These are phyloP conservation scores for Globisporangium alternatum DNA, from an alignment of 352 stramenopile species.

Conservation along the genomic window DNA sequence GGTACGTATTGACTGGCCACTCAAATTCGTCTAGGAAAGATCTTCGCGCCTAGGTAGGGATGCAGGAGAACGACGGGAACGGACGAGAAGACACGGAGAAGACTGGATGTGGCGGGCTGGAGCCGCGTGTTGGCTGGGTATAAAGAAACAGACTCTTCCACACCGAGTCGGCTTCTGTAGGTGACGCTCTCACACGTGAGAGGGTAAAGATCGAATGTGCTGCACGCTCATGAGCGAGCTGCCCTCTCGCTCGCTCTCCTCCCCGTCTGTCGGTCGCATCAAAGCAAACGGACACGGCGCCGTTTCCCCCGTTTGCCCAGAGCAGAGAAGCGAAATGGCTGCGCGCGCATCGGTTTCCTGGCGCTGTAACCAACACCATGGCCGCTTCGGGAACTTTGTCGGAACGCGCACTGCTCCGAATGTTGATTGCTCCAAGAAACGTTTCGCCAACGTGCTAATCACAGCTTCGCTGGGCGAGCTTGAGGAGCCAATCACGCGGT, in stretches of 20 bases:
- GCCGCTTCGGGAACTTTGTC: constrained; percentile 1
- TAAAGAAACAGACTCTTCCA: constrained; percentile 14
- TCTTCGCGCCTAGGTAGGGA: not conserved
- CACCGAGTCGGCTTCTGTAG: constrained; percentile 4
- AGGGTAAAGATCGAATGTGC: constrained; percentile 15
- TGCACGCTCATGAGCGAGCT: too few relatives aligned
- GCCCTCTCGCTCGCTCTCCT: not conserved
- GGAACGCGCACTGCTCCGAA: constrained; percentile 8
- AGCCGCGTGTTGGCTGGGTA: not conserved
- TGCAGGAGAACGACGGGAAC: not conserved
- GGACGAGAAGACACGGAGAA: not conserved
- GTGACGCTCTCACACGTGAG: constrained; percentile 13
- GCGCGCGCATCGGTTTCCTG: not conserved
- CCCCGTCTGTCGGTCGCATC: not conserved
- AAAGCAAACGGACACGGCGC: not conserved
- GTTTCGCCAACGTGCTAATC: constrained; percentile 1
- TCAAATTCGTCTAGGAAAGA: too few relatives aligned
- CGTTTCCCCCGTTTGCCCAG: not conserved
- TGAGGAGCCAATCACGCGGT: not conserved
- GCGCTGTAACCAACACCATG: not conserved
- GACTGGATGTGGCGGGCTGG: not conserved
- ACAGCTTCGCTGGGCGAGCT: not conserved
- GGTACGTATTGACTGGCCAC: too few relatives aligned
- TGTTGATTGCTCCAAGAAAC: constrained; percentile 6
- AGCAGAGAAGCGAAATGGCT: not conserved